Evolutionary conservation across 2,329 filamentous ascomycete genomes (phyloP), one percentile per base, ranked within the genome.

Genomic region (Macrophomina phaseolina): DNA sequence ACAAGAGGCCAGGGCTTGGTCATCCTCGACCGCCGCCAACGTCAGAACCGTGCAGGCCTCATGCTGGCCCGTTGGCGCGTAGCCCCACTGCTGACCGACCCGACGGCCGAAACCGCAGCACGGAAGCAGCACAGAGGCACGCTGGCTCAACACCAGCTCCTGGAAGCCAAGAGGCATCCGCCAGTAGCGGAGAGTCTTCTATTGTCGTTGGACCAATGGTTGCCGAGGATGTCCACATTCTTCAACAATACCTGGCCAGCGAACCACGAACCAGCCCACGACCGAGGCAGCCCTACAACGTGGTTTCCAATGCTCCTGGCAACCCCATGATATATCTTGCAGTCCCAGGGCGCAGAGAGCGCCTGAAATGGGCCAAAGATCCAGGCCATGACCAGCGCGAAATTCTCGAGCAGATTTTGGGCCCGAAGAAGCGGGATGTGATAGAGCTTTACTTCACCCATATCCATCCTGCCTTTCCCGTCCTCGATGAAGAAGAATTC

Each of bases 281-380:
- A 11, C 65, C 74, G 12, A 42, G 23, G 7, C 81, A 79, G 36
- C 81, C 80, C 16, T 86, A 86, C 67, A 83, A 83, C 55, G 82
- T 84, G 7, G 80, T 85, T 38, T 83, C 82, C 1, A 84, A 81
- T 63, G 81, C 77, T 63, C 69, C 73, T 5, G 77, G 81, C 23
- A 74, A 80, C 56, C 76, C 79, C 4, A 75, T 81, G 6, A 74
- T 80, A 2, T 81, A 81, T 60, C 71, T 78, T 8, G 84, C 83
- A 5, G 82, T 86, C 3, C 83, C 84, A 9, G 77, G 83, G 46
- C 81, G 82, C 61, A 79, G 84, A 61, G 81, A 82, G 66, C 84
- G 84, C 5, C 67, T 79, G n/a, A 73, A 71, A 11, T 73, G 73
- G 2, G 73, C 73, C 34, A 72, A 71, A 42, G 72, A 74, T 5